Conservation (phyloP, 2,329 filamentous ascomycete genomes). For the Colletotrichum zoysiae region DNA sequence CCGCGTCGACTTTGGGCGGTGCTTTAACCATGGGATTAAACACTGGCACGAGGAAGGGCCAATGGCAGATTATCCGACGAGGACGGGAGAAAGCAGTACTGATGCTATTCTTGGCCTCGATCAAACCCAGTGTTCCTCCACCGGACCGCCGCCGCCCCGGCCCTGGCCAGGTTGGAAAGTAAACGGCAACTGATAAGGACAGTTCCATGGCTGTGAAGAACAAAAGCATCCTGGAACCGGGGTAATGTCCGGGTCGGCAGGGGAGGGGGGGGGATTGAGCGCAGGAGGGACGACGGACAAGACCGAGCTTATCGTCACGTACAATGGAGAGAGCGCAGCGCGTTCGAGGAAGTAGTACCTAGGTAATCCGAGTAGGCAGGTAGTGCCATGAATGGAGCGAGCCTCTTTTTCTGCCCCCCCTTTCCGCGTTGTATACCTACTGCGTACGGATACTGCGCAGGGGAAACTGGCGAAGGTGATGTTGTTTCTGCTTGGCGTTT, state of each 20-base stretch:
- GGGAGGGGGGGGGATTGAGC: slow-evolving; percentile 21
- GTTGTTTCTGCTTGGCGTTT: slow-evolving; percentile 41
- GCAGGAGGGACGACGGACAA: slow-evolving; percentile 27
- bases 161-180: slow-evolving; percentile 26
- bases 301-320: not conserved
- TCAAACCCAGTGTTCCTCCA: not conserved
- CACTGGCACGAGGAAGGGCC: slow-evolving; percentile 13
- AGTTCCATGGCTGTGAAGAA: slow-evolving; percentile 6
- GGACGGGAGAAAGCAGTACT: slow-evolving; percentile 3
- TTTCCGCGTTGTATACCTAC: not conserved
- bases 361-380: not conserved
- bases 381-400: slow-evolving; percentile 8
- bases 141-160: not conserved
- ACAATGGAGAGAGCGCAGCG: not conserved
- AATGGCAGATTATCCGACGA: slow-evolving; percentile 35
- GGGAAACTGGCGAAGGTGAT: slow-evolving; percentile 1
- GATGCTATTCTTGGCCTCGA: slow-evolving; percentile 34
- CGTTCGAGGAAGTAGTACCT: not conserved
- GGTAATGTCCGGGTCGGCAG: not conserved
- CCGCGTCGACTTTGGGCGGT: slow-evolving; percentile 10
- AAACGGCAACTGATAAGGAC: slow-evolving; percentile 19
- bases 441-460: too few species aligned
- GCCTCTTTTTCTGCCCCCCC: not conserved
- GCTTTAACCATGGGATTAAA: slow-evolving; percentile 32
- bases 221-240: not conserved